Percentiles rank a stretch among this genome's conserved stretches.
phyloP scores from a whole-genome alignment of 2,329 filamentous ascomycete genomes.

The Pseudogymnoascus sp. region DNA sequence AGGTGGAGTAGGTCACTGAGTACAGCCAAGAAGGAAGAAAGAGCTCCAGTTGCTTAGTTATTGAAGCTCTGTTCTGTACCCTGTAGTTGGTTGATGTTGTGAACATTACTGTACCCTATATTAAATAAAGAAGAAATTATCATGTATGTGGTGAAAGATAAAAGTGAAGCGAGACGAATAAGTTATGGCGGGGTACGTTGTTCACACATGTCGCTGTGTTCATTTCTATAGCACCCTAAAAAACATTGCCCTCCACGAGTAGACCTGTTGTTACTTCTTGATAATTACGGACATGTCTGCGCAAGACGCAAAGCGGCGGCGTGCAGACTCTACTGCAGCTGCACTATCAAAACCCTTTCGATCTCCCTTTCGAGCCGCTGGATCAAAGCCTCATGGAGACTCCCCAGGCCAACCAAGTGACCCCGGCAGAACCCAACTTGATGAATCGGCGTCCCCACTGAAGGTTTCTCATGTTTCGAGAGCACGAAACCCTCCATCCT shows the following conservation, averaged over 20 bases:
- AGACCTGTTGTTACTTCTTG: slow-evolving; percentile 1
- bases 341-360: slow-evolving; percentile 64
- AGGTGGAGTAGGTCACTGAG: slow-evolving; percentile 57
- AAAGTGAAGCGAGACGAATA: neutral
- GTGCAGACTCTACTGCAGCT: slow-evolving; percentile 49
- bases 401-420: neutral
- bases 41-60: neutral
- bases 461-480: neutral
- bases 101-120: neutral
- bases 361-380: slow-evolving; percentile 51
- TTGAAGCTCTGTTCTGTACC: neutral
- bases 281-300: slow-evolving; percentile 36
- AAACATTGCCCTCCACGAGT: slow-evolving; percentile 23
- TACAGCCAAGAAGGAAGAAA: neutral
- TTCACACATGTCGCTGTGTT: neutral
- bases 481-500: neutral
- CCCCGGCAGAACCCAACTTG: neutral
- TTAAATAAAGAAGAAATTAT: neutral
- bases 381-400: slow-evolving; percentile 9
- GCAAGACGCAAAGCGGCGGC: slow-evolving; percentile 54
- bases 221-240: slow-evolving; percentile 8
- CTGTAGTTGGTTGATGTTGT: neutral
- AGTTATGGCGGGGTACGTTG: neutral
- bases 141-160: neutral
- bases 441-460: neutral